These are phyloP conservation scores for Cubamyces lactineus DNA, from an alignment of 768 basidiomycete species.

Conservation along the genomic window DNA sequence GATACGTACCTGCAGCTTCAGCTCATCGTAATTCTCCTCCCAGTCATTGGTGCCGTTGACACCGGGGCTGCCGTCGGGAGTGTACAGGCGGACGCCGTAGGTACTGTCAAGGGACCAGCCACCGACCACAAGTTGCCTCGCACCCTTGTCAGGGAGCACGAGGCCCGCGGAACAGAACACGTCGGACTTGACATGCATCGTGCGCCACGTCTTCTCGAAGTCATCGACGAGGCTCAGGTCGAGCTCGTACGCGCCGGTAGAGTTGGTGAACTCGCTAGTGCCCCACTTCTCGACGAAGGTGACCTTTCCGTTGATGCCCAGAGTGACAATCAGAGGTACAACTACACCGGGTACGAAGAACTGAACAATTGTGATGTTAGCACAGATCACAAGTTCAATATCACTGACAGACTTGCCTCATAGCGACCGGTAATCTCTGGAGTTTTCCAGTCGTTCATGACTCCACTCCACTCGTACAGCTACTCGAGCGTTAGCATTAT, in stretches of 20 bases:
- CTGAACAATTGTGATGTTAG: constrained; percentile 30
- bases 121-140: constrained; percentile 65
- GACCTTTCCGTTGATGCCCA: constrained; percentile 83
- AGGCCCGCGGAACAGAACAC: constrained; percentile 80
- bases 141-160: constrained; percentile 75
- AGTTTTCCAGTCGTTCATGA: constrained; percentile 62
- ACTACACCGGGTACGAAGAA: constrained; percentile 60
- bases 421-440: constrained; percentile 70
- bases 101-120: constrained; percentile 77
- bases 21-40: constrained; percentile 66
- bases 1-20: constrained; percentile 60
- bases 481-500: neutral
- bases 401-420: constrained; percentile 49
- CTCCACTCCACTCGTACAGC: constrained; percentile 38
- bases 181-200: constrained; percentile 76
- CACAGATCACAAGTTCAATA: neutral
- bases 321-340: constrained; percentile 72
- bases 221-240: constrained; percentile 59
- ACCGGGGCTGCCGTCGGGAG: constrained; percentile 67
- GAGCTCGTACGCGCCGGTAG: constrained; percentile 80
- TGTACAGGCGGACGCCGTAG: constrained; percentile 72
- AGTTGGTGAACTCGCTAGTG: constrained; percentile 61
- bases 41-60: constrained; percentile 78
- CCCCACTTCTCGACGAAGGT: constrained; percentile 77
- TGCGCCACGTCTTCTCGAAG: constrained; percentile 60